Percentiles rank a stretch among this genome's conserved stretches.
phyloP scores from a whole-genome alignment of 164 flowering plant genomes.

The Euptelea pleiosperma region DNA sequence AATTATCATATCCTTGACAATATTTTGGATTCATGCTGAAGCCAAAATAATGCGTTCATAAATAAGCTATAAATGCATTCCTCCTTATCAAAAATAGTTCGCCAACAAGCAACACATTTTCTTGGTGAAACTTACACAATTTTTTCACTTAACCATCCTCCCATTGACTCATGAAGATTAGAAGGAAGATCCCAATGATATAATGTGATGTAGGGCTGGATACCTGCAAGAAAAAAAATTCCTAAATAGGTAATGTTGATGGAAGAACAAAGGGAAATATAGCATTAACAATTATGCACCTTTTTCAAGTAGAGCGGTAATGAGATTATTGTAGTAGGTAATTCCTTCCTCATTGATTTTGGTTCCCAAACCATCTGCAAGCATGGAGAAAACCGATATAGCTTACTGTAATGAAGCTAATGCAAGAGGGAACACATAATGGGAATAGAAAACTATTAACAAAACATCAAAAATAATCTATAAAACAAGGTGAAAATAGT shows the following conservation, averaged over 20 bases:
- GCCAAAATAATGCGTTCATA: neutral
- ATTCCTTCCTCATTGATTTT: slow-evolving; percentile 69
- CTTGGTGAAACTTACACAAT: slow-evolving; percentile 60
- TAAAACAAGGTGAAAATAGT: neutral
- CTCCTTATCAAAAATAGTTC: neutral
- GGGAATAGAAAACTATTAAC: too few species aligned
- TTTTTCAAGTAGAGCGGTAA: slow-evolving; percentile 67
- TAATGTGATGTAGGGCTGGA: slow-evolving; percentile 70
- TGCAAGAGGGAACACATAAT: too few species aligned
- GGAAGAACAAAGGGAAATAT: neutral
- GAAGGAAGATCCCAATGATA: slow-evolving; percentile 96
- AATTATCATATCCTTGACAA: too few species aligned
- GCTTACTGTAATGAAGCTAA: too few species aligned
- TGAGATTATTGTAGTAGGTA: slow-evolving; percentile 71
- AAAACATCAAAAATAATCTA: too few species aligned
- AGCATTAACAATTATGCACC: slow-evolving; percentile 33
- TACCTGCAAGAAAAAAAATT: slow-evolving; percentile 44
- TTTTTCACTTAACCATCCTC: slow-evolving; percentile 72
- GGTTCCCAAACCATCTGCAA: slow-evolving; percentile 82
- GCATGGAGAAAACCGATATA: slow-evolving; percentile 8
- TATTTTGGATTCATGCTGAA: too few species aligned
- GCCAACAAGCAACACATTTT: neutral
- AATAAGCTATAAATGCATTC: neutral
- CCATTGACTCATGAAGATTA: slow-evolving; percentile 66
- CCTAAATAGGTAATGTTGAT: neutral